Percentiles rank a stretch among this genome's conserved stretches.
These are phyloP conservation scores for Melampsora allii-populina DNA, from an alignment of 1,284 basidiomycete species.

Conservation along the genomic window DNA sequence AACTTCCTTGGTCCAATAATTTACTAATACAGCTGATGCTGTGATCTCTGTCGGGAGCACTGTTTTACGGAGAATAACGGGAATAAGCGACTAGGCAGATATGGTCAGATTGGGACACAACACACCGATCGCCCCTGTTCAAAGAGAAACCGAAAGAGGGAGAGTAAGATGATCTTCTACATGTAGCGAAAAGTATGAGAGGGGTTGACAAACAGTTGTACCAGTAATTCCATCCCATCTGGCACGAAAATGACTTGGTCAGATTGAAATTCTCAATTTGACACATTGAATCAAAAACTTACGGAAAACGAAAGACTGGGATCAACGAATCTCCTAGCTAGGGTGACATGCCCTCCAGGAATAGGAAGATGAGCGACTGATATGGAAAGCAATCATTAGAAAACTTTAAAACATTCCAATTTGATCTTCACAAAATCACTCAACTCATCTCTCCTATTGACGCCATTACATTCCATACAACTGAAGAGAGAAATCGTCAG, in stretches of 20 bases:
- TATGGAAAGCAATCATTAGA: constrained; percentile 61
- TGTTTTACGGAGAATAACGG: constrained; percentile 49
- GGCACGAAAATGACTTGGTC: background rate
- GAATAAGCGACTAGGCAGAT: background rate
- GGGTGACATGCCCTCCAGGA: constrained; percentile 69
- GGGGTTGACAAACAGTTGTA: constrained; percentile 45
- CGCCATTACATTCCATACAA: constrained; percentile 51
- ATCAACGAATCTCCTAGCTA: constrained; percentile 74
- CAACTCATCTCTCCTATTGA: constrained; percentile 56
- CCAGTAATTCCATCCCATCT: constrained; percentile 51
- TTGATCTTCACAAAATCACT: constrained; percentile 55
- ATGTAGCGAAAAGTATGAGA: background rate
- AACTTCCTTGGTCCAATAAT: constrained; percentile 54
- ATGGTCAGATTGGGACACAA: background rate
- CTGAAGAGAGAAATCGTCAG: constrained; percentile 42
- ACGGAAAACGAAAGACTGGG: constrained; percentile 62
- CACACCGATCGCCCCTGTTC: constrained; percentile 12
- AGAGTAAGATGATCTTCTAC: background rate
- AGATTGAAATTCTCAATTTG: constrained; percentile 54
- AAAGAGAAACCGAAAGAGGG: too few relatives aligned
- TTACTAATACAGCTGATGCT: constrained; percentile 54
- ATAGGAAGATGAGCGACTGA: constrained; percentile 52
- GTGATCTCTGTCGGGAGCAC: constrained; percentile 55
- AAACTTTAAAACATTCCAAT: constrained; percentile 55
- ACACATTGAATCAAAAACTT: constrained; percentile 11